These are phyloP conservation scores for Allium sativum DNA, from an alignment of 106 monocot genomes.

Conservation along the genomic window DNA sequence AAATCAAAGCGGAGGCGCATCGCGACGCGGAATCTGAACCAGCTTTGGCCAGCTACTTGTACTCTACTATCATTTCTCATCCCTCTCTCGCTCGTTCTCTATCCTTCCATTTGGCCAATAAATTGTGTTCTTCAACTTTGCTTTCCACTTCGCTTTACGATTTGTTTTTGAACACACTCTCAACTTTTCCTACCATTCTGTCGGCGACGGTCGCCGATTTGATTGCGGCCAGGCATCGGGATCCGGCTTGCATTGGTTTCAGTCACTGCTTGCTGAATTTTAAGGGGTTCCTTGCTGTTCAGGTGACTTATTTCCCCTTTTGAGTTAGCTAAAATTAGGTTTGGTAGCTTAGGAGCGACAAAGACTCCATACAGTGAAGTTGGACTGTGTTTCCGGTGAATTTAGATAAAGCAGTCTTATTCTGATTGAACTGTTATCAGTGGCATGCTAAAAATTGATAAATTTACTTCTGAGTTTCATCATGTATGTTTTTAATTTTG, in stretches of 20 bases:
- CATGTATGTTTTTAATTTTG: too few relatives aligned
- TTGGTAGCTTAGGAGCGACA: too few relatives aligned
- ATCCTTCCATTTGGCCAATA: conserved; percentile 58
- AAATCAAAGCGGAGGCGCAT: conserved; percentile 64
- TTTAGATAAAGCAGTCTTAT: too few relatives aligned
- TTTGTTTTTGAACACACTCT: conserved; percentile 30
- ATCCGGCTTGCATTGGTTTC: conserved; percentile 40
- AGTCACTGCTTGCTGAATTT: conserved; percentile 48
- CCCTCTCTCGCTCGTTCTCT: conserved; percentile 50
- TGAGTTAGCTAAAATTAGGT: too few relatives aligned
- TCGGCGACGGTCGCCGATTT: conserved; percentile 31
- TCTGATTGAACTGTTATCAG: too few relatives aligned
- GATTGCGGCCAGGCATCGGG: conserved; percentile 29
- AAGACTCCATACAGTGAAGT: too few relatives aligned
- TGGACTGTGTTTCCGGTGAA: neutral
- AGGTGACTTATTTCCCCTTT: conserved; percentile 4
- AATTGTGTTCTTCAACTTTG: conserved; percentile 44
- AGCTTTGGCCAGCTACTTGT: conserved; percentile 57
- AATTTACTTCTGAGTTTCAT: too few relatives aligned
- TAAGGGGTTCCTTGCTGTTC: conserved; percentile 48
- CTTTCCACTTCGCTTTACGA: conserved; percentile 50
- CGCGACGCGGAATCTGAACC: conserved; percentile 81
- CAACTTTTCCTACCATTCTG: conserved; percentile 16
- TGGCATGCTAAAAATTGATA: too few relatives aligned
- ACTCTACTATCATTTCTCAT: conserved; percentile 55